Percentiles rank a stretch among this genome's conserved stretches.
phyloP scores from a whole-genome alignment of 108 stramenopile genomes.

The Pinguiococcus pyrenoidosus region DNA sequence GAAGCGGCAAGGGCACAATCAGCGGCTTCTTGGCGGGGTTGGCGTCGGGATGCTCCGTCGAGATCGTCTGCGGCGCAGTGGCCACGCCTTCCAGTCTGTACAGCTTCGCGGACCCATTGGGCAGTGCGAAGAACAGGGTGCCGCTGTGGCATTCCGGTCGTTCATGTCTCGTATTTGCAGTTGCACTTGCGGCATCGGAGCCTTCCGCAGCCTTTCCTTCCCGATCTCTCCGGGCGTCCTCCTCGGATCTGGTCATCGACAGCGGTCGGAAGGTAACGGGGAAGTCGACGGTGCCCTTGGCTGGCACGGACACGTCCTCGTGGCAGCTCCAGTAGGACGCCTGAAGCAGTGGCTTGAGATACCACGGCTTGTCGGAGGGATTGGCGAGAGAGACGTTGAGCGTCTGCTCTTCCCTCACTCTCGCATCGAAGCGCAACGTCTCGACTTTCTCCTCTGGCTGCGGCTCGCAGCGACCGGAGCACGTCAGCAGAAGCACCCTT shows the following conservation, averaged over 20 bases:
- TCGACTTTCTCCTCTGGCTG: constrained; percentile 38
- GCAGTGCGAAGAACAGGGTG: constrained; percentile 42
- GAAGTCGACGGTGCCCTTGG: constrained; percentile 27
- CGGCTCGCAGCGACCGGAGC: constrained; percentile 35
- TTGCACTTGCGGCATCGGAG: no score
- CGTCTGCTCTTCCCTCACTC: constrained; percentile 13
- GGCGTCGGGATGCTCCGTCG: background rate
- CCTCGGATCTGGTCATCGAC: constrained; percentile 50
- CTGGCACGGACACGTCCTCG: constrained; percentile 34
- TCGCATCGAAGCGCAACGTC: constrained; percentile 21
- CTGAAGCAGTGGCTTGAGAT: constrained; percentile 25
- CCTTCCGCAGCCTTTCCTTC: no score
- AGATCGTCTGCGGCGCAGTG: constrained; percentile 22
- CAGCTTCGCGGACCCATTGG: constrained; percentile 40
- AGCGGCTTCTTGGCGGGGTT: constrained; percentile 37
- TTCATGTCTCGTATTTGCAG: no score
- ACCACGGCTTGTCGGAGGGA: constrained; percentile 41
- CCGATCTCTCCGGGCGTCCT: no score
- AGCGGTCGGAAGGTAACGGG: constrained; percentile 36
- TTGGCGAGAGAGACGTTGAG: constrained; percentile 26
- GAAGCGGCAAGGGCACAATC: constrained; percentile 32
- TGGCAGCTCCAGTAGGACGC: constrained; percentile 30
- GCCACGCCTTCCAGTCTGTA: constrained; percentile 37
- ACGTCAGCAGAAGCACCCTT: no score
- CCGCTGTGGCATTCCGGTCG: constrained; percentile 21